A percentile compares a stretch with the other conserved stretches of the same genome.
phyloP scores from a whole-genome alignment of 352 stramenopile genomes.

The Blastocystis sp. region DNA sequence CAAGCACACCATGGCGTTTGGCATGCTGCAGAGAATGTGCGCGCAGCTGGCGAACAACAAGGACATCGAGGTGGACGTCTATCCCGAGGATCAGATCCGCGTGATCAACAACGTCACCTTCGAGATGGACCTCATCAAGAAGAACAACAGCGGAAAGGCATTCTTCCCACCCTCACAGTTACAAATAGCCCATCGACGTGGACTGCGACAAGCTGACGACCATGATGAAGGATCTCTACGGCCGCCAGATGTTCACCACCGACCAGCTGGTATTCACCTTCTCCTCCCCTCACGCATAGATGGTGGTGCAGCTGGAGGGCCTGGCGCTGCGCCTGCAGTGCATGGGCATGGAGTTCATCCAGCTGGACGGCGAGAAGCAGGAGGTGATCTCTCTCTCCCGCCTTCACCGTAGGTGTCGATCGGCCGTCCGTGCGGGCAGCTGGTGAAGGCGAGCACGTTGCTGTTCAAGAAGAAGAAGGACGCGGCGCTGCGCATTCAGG shows the following conservation, averaged over 20 bases:
- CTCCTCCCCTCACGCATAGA: constrained; percentile 60
- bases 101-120: constrained; percentile 61
- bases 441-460: constrained; percentile 63
- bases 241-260: constrained; percentile 71
- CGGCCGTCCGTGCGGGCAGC: constrained; percentile 71
- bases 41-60: constrained; percentile 50
- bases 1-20: constrained; percentile 31
- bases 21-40: constrained; percentile 68
- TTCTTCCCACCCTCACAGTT: constrained; percentile 71
- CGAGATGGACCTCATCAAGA: constrained; percentile 64
- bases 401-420: constrained; percentile 69
- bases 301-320: constrained; percentile 70
- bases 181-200: constrained; percentile 71
- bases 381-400: constrained; percentile 72
- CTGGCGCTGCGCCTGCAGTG: constrained; percentile 66
- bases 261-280: constrained; percentile 70
- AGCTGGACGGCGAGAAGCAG: constrained; percentile 70
- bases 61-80: constrained; percentile 56
- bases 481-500: constrained; percentile 66
- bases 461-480: constrained; percentile 71
- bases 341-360: constrained; percentile 72
- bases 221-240: constrained; percentile 71
- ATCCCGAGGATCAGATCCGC: constrained; percentile 46
- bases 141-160: constrained; percentile 65
- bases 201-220: constrained; percentile 68